phyloP scores from a whole-genome alignment of 306 rosid species.

The Corylus americana region DNA sequence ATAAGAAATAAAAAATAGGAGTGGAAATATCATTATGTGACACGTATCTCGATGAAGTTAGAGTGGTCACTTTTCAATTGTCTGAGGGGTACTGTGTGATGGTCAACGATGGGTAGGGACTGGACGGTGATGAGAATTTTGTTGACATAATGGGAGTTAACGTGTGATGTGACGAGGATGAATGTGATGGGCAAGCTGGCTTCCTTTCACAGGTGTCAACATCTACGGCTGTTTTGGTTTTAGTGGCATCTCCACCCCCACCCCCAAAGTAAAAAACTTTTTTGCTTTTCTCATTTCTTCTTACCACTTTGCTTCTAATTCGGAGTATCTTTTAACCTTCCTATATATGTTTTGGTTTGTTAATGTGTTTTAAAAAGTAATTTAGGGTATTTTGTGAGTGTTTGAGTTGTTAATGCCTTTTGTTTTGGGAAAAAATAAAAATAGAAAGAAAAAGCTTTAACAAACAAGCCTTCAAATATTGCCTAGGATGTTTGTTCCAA shows the following conservation, averaged over 20 bases:
- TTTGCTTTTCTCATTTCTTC: conserved; percentile 2
- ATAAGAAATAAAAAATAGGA: no score
- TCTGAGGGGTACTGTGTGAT: conserved; percentile 30
- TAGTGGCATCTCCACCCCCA: not conserved
- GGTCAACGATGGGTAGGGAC: conserved; percentile 51
- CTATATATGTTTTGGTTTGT: no score
- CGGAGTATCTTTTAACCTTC: not conserved
- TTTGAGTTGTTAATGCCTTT: no score
- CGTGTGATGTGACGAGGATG: conserved; percentile 44
- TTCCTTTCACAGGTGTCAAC: conserved; percentile 14
- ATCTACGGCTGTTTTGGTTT: conserved; percentile 13
- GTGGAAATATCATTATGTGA: no score
- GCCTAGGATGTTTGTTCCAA: no score
- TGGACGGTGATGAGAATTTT: conserved; percentile 50
- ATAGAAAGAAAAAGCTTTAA: no score
- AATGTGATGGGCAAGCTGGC: conserved; percentile 32
- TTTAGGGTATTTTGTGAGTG: no score
- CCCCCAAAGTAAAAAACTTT: not conserved
- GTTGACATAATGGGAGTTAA: conserved; percentile 37
- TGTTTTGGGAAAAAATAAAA: no score
- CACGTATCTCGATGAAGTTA: conserved; percentile 2
- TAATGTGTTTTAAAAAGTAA: no score
- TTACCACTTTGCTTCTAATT: not conserved
- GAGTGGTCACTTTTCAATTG: conserved; percentile 22
- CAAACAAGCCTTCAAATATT: no score